Base-by-base conservation (phyloP, 805 yeast species). In the Wickerhamomyces strasburgensis region DNA sequence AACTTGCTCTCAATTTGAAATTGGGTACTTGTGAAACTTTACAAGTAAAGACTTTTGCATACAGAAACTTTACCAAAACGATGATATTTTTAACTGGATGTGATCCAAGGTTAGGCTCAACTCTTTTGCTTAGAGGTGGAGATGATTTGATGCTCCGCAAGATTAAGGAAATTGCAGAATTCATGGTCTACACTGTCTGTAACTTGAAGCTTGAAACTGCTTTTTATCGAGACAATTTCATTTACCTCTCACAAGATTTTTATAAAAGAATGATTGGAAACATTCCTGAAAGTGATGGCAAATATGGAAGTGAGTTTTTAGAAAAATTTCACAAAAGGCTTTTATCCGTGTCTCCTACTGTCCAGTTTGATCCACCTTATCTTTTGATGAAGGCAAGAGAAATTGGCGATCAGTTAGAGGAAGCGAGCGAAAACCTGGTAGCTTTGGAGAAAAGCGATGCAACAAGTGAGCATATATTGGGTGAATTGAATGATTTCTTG, bases 61-160 rank as follows among this genome's bases (percentile, higher is more conserved):
- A 67, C 52, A 71, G 74, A 5, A 69, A 75, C 39, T 40, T 66
- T 1, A 66, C 78, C 13, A 84, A 87, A 53, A 78, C 94, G 0
- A 85, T 81, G 52, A 70, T 87, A n/a, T 84, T 75, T 47, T 72
- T 93, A 38, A 73, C 80, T 1, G 98, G 96, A 0, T 79, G 89
- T 45, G 78, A 80, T 26, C 67, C 71, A 8, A 75, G 73, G 28
- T 60, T 80, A 0, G 98, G 98, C 0, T 80, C 89, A 27, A 88
- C 98, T 0, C 73, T 90, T n/a, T 65, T 85, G 11, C 58, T 93
- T n/a, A 66, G 98, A 37, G 98, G 98, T 2, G 82, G 78, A 1
- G 72, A 73, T 46, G 75, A 71, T 34, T 82, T 76, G 2, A 53
- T 68, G 0, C 61, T 90, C 38, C 67, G 76, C 35, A 75, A 76